Conservation (phyloP, 1,284 basidiomycete species). For the Pseudozyma hubeiensis region DNA sequence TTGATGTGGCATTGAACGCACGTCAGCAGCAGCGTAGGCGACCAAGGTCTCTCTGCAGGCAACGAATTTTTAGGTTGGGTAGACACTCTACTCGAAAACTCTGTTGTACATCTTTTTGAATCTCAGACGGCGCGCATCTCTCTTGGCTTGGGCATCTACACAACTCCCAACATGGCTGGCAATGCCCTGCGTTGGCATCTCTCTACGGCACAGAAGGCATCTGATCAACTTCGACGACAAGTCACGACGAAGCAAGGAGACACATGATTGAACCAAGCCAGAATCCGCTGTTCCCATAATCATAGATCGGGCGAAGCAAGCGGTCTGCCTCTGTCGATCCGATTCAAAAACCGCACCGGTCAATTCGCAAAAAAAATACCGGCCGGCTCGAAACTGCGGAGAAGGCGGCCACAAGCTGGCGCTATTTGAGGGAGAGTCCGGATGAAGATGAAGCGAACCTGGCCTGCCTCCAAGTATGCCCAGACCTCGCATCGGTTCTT, state of each 20-base stretch:
- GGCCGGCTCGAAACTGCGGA: constrained; percentile 19
- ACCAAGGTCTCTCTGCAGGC: not conserved
- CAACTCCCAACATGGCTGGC: not conserved
- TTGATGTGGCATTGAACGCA: not conserved
- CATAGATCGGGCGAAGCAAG: too few relatives aligned
- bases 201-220: constrained; percentile 1
- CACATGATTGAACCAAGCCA: not conserved
- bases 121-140: not conserved
- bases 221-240: constrained; percentile 5
- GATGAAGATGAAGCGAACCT: constrained; percentile 1
- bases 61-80: not conserved
- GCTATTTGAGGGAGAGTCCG: constrained; percentile 7
- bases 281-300: too few relatives aligned
- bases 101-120: not conserved
- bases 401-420: constrained; percentile 13
- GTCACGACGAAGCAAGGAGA: not conserved
- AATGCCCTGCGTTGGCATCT: not conserved
- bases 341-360: constrained; percentile 1
- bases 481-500: constrained; percentile 13
- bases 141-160: too few relatives aligned
- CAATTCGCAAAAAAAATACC: not conserved
- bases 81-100: constrained; percentile 6
- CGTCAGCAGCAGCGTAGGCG: too few relatives aligned
- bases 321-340: too few relatives aligned
- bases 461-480: not conserved